Evolutionary conservation across 768 basidiomycete genomes (phyloP).

Genomic region (Piloderma croceum): DNA sequence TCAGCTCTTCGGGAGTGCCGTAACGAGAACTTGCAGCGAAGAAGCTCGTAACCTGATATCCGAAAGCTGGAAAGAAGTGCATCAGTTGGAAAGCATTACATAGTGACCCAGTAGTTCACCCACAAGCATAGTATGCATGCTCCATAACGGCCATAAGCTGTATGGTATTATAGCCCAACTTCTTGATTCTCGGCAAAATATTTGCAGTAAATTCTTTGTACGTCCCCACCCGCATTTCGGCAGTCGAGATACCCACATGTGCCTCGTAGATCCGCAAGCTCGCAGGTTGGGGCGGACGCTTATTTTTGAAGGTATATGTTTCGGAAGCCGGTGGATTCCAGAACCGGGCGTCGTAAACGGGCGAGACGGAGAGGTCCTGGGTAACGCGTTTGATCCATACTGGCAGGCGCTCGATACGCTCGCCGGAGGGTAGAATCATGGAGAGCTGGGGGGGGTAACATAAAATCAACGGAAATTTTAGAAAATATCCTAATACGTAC

Average conservation of each 20-base stretch:
- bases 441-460: slow-evolving; percentile 58
- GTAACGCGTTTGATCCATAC: slow-evolving; percentile 95
- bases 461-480: slow-evolving; percentile 2
- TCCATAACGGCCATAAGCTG: slow-evolving; percentile 99
- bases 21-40: slow-evolving; percentile 97
- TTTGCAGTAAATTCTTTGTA: slow-evolving; percentile 93
- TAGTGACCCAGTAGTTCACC: slow-evolving; percentile 23
- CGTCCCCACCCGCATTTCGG: slow-evolving; percentile 82
- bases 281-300: slow-evolving; percentile 58
- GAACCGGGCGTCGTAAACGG: slow-evolving; percentile 94
- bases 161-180: slow-evolving; percentile 92
- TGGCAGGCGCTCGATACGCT: slow-evolving; percentile 86
- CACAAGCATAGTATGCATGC: slow-evolving; percentile 96
- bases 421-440: slow-evolving; percentile 74
- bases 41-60: slow-evolving; percentile 96
- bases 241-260: slow-evolving; percentile 93
- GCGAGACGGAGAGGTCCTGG: slow-evolving; percentile 84
- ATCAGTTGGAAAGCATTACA: slow-evolving; percentile 1
- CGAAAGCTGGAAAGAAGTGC: slow-evolving; percentile 65
- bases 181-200: slow-evolving; percentile 80
- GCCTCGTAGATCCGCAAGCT: slow-evolving; percentile 90
- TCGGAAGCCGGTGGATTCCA: slow-evolving; percentile 86
- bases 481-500: slow-evolving; percentile 33
- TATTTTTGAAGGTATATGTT: slow-evolving; percentile 77
- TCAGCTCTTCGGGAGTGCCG: slow-evolving; percentile 92